These are phyloP conservation scores for Pichia sp. DNA, from an alignment of 1,139 yeast species.

Conservation along the genomic window DNA sequence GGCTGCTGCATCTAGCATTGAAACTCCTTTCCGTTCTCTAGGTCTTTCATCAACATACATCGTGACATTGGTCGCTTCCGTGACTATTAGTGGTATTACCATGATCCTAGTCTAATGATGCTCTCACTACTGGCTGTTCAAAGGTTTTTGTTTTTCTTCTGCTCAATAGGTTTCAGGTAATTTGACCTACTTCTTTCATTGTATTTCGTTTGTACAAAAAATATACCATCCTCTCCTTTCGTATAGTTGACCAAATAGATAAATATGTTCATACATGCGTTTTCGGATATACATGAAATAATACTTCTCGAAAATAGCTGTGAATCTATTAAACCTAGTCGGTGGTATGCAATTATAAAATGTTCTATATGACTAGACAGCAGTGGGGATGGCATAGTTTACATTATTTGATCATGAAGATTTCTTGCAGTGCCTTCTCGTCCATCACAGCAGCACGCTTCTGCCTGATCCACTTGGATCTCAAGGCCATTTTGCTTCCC, in stretches of 20 bases:
- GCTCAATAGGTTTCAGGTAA: background rate
- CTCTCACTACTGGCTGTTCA: background rate
- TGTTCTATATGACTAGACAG: background rate
- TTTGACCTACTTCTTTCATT: background rate
- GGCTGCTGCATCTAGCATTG: constrained; percentile 20
- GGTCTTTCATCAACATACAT: constrained; percentile 15
- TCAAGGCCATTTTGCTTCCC: constrained; percentile 66
- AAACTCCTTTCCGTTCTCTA: constrained; percentile 17
- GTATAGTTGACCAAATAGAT: background rate
- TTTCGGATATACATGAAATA: too few relatives aligned
- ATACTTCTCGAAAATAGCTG: background rate
- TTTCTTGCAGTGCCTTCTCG: constrained; percentile 81
- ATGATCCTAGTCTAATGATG: constrained; percentile 13
- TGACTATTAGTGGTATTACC: constrained; percentile 12
- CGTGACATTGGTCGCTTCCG: constrained; percentile 11
- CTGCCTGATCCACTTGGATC: constrained; percentile 83
- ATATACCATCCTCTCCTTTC: background rate
- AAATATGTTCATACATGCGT: background rate
- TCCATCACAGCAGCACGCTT: constrained; percentile 91
- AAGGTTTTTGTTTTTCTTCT: background rate
- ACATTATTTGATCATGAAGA: constrained; percentile 69
- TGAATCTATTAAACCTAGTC: background rate
- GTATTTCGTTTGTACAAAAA: background rate
- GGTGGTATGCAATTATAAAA: background rate
- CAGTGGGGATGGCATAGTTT: background rate